These are phyloP conservation scores for Didymella pomorum DNA, from an alignment of 2,329 filamentous ascomycete genomes.

Conservation along the genomic window DNA sequence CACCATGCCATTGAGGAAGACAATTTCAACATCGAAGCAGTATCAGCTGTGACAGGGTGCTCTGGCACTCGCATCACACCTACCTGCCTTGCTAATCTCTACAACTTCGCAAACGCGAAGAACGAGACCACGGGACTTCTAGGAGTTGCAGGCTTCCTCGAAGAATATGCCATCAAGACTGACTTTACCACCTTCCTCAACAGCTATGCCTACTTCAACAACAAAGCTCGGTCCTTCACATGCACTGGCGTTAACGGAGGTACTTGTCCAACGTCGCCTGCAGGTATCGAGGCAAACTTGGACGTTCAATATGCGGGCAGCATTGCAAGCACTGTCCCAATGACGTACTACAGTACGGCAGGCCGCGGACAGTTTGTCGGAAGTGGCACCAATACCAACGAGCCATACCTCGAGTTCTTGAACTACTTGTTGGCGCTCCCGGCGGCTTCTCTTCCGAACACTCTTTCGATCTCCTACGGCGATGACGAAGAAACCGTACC, in stretches of 20 bases:
- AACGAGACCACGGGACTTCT: constrained; percentile 26
- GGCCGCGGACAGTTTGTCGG: constrained; percentile 58
- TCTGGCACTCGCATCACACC: constrained; percentile 30
- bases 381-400: constrained; percentile 62
- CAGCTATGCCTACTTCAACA: constrained; percentile 27
- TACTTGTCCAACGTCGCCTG: constrained; percentile 24
- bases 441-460: constrained; percentile 64
- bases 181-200: constrained; percentile 34
- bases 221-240: constrained; percentile 28
- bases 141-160: constrained; percentile 34
- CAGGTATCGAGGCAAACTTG: constrained; percentile 31
- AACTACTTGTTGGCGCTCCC: constrained; percentile 63
- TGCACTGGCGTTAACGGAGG: constrained; percentile 29
- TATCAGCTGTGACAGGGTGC: constrained; percentile 25
- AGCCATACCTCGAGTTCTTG: constrained; percentile 70
- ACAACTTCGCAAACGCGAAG: constrained; percentile 30
- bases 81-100: constrained; percentile 31
- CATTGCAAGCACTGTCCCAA: constrained; percentile 32
- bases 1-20: constrained; percentile 23
- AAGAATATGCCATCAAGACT: constrained; percentile 33
- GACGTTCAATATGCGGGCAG: constrained; percentile 32
- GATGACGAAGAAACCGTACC: constrained; percentile 70
- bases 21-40: constrained; percentile 15
- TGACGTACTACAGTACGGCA: constrained; percentile 70
- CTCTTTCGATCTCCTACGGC: constrained; percentile 71